A percentile compares a stretch with the other conserved stretches of the same genome.
Evolutionary conservation across 2,329 filamentous ascomycete species (phyloP).

Genomic region (Hirsutella rhossiliensis): DNA sequence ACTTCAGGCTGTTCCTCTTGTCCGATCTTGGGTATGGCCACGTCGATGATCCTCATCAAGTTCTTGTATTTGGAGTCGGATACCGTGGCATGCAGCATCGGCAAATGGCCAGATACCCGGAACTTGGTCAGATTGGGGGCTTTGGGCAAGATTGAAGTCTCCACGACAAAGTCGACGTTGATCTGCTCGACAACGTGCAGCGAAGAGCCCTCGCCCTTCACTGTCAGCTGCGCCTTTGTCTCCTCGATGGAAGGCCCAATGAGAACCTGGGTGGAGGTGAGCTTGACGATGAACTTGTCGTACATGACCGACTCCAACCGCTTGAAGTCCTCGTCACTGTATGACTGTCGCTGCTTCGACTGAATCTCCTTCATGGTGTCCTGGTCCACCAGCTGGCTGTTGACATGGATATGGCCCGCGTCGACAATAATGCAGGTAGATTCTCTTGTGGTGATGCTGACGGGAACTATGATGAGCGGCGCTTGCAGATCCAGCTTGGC

Average conservation of each 20-base stretch:
- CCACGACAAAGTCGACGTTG: constrained; percentile 94
- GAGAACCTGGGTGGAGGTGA: constrained; percentile 88
- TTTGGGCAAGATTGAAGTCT: constrained; percentile 93
- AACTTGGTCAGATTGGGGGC: constrained; percentile 87
- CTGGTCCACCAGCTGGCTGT: constrained; percentile 86
- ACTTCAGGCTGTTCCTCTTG: constrained; percentile 18
- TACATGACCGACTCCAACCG: constrained; percentile 91
- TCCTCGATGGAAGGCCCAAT: constrained; percentile 89
- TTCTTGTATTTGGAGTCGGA: constrained; percentile 97
- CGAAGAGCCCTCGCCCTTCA: constrained; percentile 54
- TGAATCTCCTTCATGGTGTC: constrained; percentile 84
- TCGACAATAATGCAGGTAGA: constrained; percentile 89
- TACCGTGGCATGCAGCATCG: constrained; percentile 79
- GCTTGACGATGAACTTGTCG: constrained; percentile 86
- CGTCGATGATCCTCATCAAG: constrained; percentile 90
- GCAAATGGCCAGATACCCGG: constrained; percentile 80
- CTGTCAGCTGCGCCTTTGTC: constrained; percentile 69
- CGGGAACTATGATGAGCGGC: constrained; percentile 89
- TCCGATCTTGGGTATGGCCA: constrained; percentile 76
- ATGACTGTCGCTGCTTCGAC: constrained; percentile 76
- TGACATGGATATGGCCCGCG: constrained; percentile 89
- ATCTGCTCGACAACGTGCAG: constrained; percentile 92
- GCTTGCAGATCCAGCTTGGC: constrained; percentile 92
- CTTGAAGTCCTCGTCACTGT: constrained; percentile 80
- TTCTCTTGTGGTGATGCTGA: constrained; percentile 71